phyloP scores from a whole-genome alignment of 371 early-diverging fungal genomes.

The Syncephalastrum sp. region DNA sequence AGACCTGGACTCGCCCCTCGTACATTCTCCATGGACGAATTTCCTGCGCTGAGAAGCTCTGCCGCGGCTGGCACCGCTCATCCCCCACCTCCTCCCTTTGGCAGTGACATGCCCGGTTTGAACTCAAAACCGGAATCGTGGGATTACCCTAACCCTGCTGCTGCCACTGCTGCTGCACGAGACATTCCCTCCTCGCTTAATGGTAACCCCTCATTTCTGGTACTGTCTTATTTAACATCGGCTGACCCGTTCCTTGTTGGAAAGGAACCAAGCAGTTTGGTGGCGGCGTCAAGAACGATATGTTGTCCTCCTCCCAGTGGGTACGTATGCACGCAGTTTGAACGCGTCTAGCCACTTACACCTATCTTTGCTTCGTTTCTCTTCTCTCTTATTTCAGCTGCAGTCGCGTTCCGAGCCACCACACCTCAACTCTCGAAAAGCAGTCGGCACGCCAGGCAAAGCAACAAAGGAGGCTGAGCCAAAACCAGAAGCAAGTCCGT shows the following conservation, averaged over 20 bases:
- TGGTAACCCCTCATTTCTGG: slow-evolving; percentile 3
- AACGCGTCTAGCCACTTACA: too few species aligned
- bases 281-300: slow-evolving; percentile 11
- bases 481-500: neutral
- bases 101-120: slow-evolving; percentile 25
- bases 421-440: too few species aligned
- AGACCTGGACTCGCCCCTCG: slow-evolving; percentile 27
- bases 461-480: too few species aligned
- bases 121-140: slow-evolving; percentile 41
- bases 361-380: neutral
- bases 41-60: slow-evolving; percentile 45
- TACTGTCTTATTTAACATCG: neutral
- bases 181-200: slow-evolving; percentile 16
- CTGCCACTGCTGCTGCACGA: slow-evolving; percentile 23
- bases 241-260: neutral
- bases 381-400: too few species aligned
- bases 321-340: neutral
- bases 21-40: slow-evolving; percentile 52
- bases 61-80: slow-evolving; percentile 7
- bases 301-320: slow-evolving; percentile 18
- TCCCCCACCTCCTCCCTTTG: slow-evolving; percentile 23
- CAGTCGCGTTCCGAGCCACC: too few species aligned
- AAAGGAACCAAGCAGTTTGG: slow-evolving; percentile 13
- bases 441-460: too few species aligned
- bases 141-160: slow-evolving; percentile 23